Conservation (phyloP, 2,329 filamentous ascomycete species). For the Coniella vitis region DNA sequence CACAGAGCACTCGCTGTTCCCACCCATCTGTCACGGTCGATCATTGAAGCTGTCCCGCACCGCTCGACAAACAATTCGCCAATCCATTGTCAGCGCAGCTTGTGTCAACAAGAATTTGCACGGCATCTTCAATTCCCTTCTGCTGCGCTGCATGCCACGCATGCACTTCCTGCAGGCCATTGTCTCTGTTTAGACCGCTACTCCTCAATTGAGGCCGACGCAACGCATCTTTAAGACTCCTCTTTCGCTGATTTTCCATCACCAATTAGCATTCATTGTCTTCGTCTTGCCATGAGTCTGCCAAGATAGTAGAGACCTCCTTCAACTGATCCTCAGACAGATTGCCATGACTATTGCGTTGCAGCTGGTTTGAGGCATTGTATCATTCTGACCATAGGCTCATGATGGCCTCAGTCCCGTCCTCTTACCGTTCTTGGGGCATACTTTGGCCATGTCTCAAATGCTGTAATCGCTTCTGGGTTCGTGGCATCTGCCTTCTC, state of each 20-base stretch:
- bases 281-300: not conserved
- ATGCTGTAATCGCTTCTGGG: constrained; percentile 15
- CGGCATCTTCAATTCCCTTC: not conserved
- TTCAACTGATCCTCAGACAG: not conserved
- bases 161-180: constrained; percentile 1
- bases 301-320: constrained; percentile 1
- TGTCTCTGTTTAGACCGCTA: constrained; percentile 11
- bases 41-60: not conserved
- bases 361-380: not conserved
- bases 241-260: too few species aligned
- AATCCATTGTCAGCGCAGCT: not conserved
- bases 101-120: not conserved
- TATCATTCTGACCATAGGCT: not conserved
- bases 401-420: constrained; percentile 7
- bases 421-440: constrained; percentile 10
- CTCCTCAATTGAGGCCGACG: not conserved
- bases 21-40: constrained; percentile 1
- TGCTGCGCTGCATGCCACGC: not conserved
- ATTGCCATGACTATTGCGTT: constrained; percentile 1
- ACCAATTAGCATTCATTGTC: not conserved
- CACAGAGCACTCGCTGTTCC: not conserved
- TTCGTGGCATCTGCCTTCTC: not conserved
- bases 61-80: not conserved
- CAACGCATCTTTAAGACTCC: too few species aligned
- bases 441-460: constrained; percentile 13